A percentile compares a stretch with the other conserved stretches of the same genome.
Evolutionary conservation across 1,139 yeast genomes (phyloP).

Genomic region (Trichomonascaceae sp.): DNA sequence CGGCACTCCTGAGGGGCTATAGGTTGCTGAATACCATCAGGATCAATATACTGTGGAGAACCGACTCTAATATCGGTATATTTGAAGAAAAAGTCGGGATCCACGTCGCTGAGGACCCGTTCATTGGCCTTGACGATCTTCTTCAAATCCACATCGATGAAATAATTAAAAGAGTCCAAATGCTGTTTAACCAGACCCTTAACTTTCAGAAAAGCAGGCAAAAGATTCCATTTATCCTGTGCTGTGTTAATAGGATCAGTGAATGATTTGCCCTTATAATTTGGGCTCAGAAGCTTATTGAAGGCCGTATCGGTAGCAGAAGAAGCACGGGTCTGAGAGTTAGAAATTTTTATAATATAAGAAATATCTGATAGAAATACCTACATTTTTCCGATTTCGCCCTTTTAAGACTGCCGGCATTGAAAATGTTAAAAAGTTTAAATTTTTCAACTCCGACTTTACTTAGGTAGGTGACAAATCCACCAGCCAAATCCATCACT

Average conservation of each 20-base stretch:
- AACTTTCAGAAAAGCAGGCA: conserved; percentile 92
- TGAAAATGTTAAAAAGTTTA: neutral
- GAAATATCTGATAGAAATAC: neutral
- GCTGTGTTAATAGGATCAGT: conserved; percentile 89
- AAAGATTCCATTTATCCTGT: conserved; percentile 87
- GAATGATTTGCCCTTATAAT: conserved; percentile 76
- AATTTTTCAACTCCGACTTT: neutral
- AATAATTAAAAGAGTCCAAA: conserved; percentile 91
- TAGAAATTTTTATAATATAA: neutral
- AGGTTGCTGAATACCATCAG: conserved; percentile 35
- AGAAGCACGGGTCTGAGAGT: neutral
- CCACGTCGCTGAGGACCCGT: conserved; percentile 84
- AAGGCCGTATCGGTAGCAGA: conserved; percentile 34
- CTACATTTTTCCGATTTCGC: neutral
- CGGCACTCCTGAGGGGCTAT: conserved; percentile 96
- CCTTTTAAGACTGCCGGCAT: neutral
- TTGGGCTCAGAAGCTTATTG: conserved; percentile 70
- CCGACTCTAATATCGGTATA: conserved; percentile 88
- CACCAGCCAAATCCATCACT: neutral
- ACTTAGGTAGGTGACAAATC: neutral
- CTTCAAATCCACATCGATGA: conserved; percentile 87
- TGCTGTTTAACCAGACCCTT: conserved; percentile 97
- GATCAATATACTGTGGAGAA: conserved; percentile 49
- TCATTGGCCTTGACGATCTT: conserved; percentile 91
- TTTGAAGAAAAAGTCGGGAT: conserved; percentile 90